These are phyloP conservation scores for Inga laurina DNA, from an alignment of 306 rosid species.

Conservation along the genomic window DNA sequence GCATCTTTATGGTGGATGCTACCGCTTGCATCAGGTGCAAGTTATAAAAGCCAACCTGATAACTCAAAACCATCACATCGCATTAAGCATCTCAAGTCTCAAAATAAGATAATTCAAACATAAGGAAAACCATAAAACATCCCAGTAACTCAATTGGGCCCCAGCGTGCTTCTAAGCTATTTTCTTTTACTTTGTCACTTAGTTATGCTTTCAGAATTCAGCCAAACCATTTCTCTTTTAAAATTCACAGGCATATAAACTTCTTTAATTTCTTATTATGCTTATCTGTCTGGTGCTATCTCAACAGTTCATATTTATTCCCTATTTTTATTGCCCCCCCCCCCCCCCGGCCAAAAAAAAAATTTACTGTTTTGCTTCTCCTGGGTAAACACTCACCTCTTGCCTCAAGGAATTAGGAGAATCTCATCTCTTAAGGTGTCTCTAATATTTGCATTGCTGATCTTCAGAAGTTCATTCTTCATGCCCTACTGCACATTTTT, in stretches of 20 bases:
- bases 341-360: too few species aligned
- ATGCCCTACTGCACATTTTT: neutral
- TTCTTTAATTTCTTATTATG: neutral
- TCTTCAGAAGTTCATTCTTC: constrained; percentile 3
- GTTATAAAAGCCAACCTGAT: neutral
- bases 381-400: neutral
- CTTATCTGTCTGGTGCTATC: neutral
- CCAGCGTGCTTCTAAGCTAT: neutral
- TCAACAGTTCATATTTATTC: neutral
- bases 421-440: neutral
- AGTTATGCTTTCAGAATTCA: neutral
- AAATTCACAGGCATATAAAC: neutral
- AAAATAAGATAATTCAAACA: neutral
- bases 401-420: neutral
- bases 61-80: neutral
- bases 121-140: neutral
- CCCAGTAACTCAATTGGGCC: neutral
- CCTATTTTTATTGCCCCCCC: neutral
- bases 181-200: neutral
- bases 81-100: neutral
- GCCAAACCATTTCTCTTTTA: neutral
- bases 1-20: neutral
- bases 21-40: neutral
- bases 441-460: neutral
- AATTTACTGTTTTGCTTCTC: neutral